Evolutionary conservation across 2,329 filamentous ascomycete species (phyloP), one percentile per base, ranked within the genome.

Genomic region (Ophiostoma angusticollis): DNA sequence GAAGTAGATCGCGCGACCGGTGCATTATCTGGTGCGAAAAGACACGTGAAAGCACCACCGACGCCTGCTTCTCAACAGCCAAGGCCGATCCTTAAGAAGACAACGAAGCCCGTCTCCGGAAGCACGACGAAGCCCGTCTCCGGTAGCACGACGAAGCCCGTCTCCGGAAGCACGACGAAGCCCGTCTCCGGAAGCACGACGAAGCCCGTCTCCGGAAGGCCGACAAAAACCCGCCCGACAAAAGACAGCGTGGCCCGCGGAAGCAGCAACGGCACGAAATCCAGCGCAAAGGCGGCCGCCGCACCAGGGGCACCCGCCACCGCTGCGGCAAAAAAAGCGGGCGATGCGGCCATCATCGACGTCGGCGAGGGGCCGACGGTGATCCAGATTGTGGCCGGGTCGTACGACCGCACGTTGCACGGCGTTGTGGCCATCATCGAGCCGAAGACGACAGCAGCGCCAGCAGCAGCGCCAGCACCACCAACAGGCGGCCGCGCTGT

Each of bases 341-440:
- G 24, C 1, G 23, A n/a, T 24, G 29, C 21, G n/a, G 24, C 22
- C 9, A 14, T 31, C 4, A 18, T 41, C 2, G 34, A 29, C 3
- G n/a, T 35, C 5, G 42, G 36, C 16, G 42, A 37, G 14, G 44
- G 42, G 32, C 50, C 57, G 31, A 60, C 75, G 49, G 78, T 80
- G n/a, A 68, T 96, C 43, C 91, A 96, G 59, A 80, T 98, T 48
- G 71, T 96, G 44, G 80, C 85, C 6, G 91, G 91, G 34, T 95
- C 87, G 38, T 98, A 98, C 62, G 91, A 98, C 56, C 75, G 86
- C 47, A 77, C 93, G 35, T 72, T 98, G 16, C 91, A 98, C 58
- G 91, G 91, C 44, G 70, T 95, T 51, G 84, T 82, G 7, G 86
- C 82, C n/a, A 75, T 75, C 2, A 65, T 93, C 37, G 16, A 37